Percentiles rank a stretch among this genome's conserved stretches.
Evolutionary conservation across 192 early-diverging fungal species (phyloP).

Genomic region (Entrophospora sp.): DNA sequence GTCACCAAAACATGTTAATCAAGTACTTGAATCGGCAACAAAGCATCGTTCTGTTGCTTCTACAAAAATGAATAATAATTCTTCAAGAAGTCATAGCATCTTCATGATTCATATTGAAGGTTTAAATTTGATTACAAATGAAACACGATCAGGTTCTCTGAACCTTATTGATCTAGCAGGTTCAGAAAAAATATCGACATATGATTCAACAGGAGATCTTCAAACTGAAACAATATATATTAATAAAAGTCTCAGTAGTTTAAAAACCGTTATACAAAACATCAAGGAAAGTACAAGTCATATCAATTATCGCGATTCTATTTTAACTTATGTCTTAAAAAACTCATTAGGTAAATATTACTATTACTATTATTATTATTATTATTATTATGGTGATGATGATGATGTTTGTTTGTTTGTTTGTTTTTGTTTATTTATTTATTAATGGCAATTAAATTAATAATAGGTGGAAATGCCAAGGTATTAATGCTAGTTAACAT

Average conservation of each 20-base stretch:
- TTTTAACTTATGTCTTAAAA: constrained; percentile 56
- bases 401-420: no score
- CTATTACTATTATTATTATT: constrained; percentile 1
- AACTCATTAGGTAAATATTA: constrained; percentile 31
- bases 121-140: constrained; percentile 62
- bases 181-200: constrained; percentile 75
- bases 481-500: constrained; percentile 99
- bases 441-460: constrained; percentile 63
- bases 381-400: constrained; percentile 13
- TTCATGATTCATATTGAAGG: constrained; percentile 80
- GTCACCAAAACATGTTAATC: constrained; percentile 63
- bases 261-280: constrained; percentile 87
- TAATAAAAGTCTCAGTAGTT: constrained; percentile 83
- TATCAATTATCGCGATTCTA: constrained; percentile 92
- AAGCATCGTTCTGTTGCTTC: constrained; percentile 85
- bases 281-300: constrained; percentile 69
- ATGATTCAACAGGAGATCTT: constrained; percentile 79
- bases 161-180: constrained; percentile 95
- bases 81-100: constrained; percentile 89
- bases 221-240: constrained; percentile 93
- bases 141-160: constrained; percentile 64
- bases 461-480: constrained; percentile 85
- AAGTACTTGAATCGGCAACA: constrained; percentile 58
- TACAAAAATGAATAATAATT: constrained; percentile 88
- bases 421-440: constrained; percentile 47